Base-by-base conservation (phyloP, 768 basidiomycete genomes). In the Solioccasus polychromus region DNA sequence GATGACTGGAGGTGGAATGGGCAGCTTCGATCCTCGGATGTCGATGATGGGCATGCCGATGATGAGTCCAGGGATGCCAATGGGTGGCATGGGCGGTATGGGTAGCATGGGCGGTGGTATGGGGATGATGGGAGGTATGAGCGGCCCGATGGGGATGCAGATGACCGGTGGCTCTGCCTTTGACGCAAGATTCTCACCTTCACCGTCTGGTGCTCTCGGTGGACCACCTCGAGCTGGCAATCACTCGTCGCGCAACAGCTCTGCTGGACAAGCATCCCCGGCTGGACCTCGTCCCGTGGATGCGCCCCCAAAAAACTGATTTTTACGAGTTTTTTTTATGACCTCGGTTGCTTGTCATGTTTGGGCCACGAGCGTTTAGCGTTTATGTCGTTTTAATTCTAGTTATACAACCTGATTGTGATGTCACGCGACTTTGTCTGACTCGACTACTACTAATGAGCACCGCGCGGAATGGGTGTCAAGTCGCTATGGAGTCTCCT, bases 401-500 rank as follows among this genome's bases (percentile, higher is more conserved):
- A n/a, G n/a, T n/a, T n/a, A n/a, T n/a, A n/a, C n/a, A n/a, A n/a
- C n/a, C 39, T 54, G 35, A 58, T 47, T 38, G 46, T 60, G 42
- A 41, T 48, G 42, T 38, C 35, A n/a, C 40, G 37, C 29, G 49
- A 49, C 48, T 46, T 46, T 48, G 42, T 45, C 39, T 36, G 22
- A 10, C 19, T 28, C 26, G 4, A 34, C 34, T 5, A 29, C 39
- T 14, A 29, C 28, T 12, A 12, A 47, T 42, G 44, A 11, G 6
- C 7, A 26, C 11, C 26, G 7, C 26, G 18, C 7, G 93, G 20
- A 4, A 59, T 97, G 95, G 95, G 95, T 80, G 94, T 98, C 41
- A 94, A 97, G 68, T 92, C 91, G 24, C 71, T 99, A 54, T 99
- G 95, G 95, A 86, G 77, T 51, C 81, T 99, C 11, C 71, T 99